Evolutionary conservation across 495 filamentous ascomycete species (phyloP).

Genomic region (Penicillium daleae): DNA sequence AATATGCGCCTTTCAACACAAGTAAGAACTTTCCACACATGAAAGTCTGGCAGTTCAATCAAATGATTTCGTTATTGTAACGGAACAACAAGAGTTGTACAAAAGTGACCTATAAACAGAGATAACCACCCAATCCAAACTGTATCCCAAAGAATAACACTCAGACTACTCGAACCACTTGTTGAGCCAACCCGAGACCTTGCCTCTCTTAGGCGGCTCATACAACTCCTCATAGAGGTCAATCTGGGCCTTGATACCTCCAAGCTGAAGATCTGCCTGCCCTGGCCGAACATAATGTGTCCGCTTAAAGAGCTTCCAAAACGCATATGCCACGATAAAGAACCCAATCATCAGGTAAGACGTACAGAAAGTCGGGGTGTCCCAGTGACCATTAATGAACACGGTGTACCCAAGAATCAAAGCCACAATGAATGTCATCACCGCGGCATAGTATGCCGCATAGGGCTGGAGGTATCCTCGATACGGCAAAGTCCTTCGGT

Average conservation of each 20-base stretch:
- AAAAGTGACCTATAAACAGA: not conserved
- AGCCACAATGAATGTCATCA: constrained; percentile 40
- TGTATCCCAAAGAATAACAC: not conserved
- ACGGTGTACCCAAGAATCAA: constrained; percentile 35
- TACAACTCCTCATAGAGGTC: constrained; percentile 59
- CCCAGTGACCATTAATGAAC: constrained; percentile 37
- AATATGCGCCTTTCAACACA: too few relatives aligned
- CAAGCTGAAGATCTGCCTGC: constrained; percentile 41
- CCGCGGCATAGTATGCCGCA: constrained; percentile 33
- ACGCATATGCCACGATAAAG: constrained; percentile 48
- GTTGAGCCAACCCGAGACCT: constrained; percentile 19
- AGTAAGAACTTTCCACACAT: too few relatives aligned
- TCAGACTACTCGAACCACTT: constrained; percentile 18
- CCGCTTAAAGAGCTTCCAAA: constrained; percentile 58
- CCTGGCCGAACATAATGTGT: constrained; percentile 48
- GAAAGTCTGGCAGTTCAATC: too few relatives aligned
- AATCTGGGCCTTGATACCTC: constrained; percentile 54
- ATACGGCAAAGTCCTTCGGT: constrained; percentile 36
- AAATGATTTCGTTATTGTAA: too few relatives aligned
- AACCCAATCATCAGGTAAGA: constrained; percentile 53
- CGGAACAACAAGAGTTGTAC: not conserved
- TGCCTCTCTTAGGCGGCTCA: constrained; percentile 19
- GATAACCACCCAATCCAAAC: not conserved
- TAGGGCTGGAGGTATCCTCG: constrained; percentile 39
- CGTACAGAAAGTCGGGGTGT: constrained; percentile 29